phyloP scores from a whole-genome alignment of 2,329 filamentous ascomycete genomes.

The Scedosporium apiospermum region DNA sequence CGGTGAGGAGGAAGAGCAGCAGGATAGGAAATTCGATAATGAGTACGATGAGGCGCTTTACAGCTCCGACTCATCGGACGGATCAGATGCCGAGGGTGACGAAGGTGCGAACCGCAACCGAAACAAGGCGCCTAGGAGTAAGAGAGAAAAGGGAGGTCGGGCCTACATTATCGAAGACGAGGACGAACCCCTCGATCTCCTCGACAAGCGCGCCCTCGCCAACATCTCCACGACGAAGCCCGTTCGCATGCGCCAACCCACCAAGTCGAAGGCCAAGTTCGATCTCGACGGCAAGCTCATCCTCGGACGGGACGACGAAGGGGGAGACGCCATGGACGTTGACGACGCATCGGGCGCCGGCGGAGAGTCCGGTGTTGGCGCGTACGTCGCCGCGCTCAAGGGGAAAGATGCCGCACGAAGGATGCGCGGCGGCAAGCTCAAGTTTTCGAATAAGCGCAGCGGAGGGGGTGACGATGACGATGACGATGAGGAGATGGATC shows the following conservation, averaged over 20 bases:
- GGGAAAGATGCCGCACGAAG: constrained; percentile 56
- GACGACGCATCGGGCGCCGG: constrained; percentile 49
- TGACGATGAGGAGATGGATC: constrained; percentile 43
- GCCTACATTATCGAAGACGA: constrained; percentile 91
- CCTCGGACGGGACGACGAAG: constrained; percentile 49
- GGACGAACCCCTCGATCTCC: constrained; percentile 86
- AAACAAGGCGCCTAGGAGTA: constrained; percentile 23
- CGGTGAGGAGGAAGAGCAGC: constrained; percentile 16
- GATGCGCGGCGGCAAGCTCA: constrained; percentile 58
- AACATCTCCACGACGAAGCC: constrained; percentile 92
- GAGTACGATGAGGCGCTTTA: constrained; percentile 97
- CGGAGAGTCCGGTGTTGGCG: constrained; percentile 48
- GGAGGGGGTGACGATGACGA: constrained; percentile 34
- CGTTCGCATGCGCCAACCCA: constrained; percentile 48
- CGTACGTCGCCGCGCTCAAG: constrained; percentile 61
- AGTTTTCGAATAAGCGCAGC: constrained; percentile 56
- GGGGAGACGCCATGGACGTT: constrained; percentile 51
- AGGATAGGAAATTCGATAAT: constrained; percentile 59
- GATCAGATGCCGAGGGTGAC: constrained; percentile 50
- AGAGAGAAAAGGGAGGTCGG: constrained; percentile 49
- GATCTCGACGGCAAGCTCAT: constrained; percentile 76
- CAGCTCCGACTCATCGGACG: constrained; percentile 59
- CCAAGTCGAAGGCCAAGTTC: constrained; percentile 52
- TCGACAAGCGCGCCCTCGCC: constrained; percentile 80
- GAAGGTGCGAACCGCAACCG: constrained; percentile 35